Evolutionary conservation across 1,139 yeast genomes (phyloP), one percentile per base, ranked within the genome.

Genomic region (Protomyces arabidopsidicola): DNA sequence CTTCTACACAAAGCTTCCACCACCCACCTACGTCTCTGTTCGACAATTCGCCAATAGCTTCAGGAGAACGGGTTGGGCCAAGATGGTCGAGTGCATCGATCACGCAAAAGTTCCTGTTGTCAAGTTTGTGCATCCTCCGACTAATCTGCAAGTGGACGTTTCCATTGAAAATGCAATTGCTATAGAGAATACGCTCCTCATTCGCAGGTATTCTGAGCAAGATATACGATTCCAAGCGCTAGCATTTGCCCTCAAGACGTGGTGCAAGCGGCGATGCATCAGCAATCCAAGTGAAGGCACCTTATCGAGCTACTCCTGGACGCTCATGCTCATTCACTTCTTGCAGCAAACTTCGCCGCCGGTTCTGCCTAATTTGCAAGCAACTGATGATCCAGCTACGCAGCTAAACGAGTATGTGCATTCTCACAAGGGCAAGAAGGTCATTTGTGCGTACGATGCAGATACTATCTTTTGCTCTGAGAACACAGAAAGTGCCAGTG

Each of bases 101-200:
- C 52, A 45, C 35, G 72, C 72, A 34, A 69, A 69, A 50, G 69
- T 70, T 3, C 72, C 72, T 20, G 70, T 70, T 27, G 71, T 69
- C 16, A 69, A 69, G 62, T 61, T 70, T 16, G 66, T 70, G 69
- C 72, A 70, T 54, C 68, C 69, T n/a, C 69, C 68, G 22, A 58
- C 62, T 16, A 61, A 65, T n/a, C 48, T 70, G 12, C 65, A 69
- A 6, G 69, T 72, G 58, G 72, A 70, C 59, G 67, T 70, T 66
- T 70, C 70, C 53, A 64, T 70, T 50, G 70, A 70, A 54, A 69
- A 70, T 45, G 66, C 68, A 10, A 60, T 69, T 45, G 72, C 72
- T n/a, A 65, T 70, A 18, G 69, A 69, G 53, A 70, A 70, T 54
- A 70, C 72, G 34, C 55, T 64, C 34, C 64, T 70, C 68, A 67